Conservation (phyloP, 345 rosid genomes). For the Dimocarpus longan region DNA sequence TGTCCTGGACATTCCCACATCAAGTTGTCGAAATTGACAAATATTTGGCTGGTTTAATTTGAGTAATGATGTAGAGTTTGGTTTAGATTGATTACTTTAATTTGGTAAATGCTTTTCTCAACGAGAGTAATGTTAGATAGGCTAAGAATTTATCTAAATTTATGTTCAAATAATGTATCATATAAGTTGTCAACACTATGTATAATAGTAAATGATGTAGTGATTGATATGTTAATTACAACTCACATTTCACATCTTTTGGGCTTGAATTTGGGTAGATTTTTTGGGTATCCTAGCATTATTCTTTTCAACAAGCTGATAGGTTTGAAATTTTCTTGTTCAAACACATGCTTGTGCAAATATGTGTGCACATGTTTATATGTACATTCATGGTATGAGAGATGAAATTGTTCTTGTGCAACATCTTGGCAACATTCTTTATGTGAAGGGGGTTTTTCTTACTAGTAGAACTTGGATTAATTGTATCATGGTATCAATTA, state of each 20-base stretch:
- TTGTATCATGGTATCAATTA: too few relatives aligned
- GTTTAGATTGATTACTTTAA: not conserved
- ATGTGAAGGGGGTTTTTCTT: not conserved
- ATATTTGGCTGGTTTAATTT: constrained; percentile 4
- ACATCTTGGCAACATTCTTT: not conserved
- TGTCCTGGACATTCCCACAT: not conserved
- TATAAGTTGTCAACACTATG: too few relatives aligned
- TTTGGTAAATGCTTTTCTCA: not conserved
- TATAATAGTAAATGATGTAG: too few relatives aligned
- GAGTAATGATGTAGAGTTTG: not conserved
- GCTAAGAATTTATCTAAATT: too few relatives aligned
- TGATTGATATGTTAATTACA: too few relatives aligned
- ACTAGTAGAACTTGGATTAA: not conserved
- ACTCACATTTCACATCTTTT: too few relatives aligned
- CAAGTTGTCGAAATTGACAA: not conserved
- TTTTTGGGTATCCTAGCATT: too few relatives aligned
- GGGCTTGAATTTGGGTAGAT: too few relatives aligned
- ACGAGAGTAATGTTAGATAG: too few relatives aligned
- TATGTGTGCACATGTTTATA: not conserved
- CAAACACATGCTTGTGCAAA: not conserved
- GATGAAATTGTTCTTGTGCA: not conserved
- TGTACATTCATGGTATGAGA: not conserved
- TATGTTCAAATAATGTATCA: too few relatives aligned
- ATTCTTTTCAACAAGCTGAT: not conserved
- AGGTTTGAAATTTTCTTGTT: not conserved